Evolutionary conservation across 352 stramenopile genomes (phyloP).

Genomic region (Globisporangium paroecandrum): DNA sequence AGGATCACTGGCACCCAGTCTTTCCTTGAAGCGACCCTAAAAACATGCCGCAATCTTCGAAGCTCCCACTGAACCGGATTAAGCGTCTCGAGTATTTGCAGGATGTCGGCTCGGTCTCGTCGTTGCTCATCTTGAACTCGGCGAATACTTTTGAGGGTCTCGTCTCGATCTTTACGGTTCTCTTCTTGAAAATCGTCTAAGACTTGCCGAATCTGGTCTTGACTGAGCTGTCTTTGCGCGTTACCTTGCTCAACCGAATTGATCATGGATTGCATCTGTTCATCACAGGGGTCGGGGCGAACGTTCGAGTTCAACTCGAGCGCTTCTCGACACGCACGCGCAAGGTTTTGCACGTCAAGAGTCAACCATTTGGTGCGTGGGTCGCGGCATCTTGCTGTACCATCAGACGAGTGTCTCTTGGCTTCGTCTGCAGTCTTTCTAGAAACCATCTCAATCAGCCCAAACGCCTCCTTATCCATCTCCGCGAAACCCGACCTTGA

Average conservation of each 20-base stretch:
- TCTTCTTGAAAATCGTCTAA: neutral
- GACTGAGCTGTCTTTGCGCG: neutral
- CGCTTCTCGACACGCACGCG: neutral
- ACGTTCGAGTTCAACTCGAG: neutral
- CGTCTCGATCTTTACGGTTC: neutral
- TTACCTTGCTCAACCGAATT: neutral
- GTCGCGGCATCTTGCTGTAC: neutral
- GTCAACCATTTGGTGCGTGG: neutral
- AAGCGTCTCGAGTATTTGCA: neutral
- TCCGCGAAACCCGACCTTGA: neutral
- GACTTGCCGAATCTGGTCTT: neutral
- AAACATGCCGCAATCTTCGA: neutral
- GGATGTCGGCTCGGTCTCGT: neutral
- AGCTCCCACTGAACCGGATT: neutral
- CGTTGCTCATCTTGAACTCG: neutral
- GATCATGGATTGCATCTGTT: neutral
- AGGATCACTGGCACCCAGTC: neutral
- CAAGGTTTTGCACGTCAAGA: neutral
- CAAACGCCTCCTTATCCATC: conserved; percentile 1
- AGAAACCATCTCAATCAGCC: neutral
- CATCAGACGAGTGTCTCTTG: neutral
- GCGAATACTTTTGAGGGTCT: neutral
- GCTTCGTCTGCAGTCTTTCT: neutral
- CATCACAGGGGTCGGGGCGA: neutral
- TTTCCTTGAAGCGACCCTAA: neutral